Evolutionary conservation across 768 basidiomycete genomes (phyloP).

Genomic region (Pseudohyphozyma bogoriensis): DNA sequence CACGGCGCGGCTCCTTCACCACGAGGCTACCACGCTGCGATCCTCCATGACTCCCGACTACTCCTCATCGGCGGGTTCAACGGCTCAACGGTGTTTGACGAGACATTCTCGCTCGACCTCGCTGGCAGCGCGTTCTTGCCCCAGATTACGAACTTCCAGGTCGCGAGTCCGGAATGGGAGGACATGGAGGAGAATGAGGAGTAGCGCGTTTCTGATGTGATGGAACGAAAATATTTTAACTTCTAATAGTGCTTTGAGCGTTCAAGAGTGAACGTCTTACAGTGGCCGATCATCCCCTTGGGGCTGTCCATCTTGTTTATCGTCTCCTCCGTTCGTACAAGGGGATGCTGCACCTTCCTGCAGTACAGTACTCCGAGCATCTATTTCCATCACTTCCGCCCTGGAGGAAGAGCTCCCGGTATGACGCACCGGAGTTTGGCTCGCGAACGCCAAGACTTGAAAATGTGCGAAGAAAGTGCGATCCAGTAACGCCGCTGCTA

Average conservation of each 20-base stretch:
- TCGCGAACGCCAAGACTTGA: too few species aligned
- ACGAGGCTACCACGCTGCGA: conserved; percentile 74
- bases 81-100: conserved; percentile 55
- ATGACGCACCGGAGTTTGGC: too few species aligned
- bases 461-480: too few species aligned
- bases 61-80: conserved; percentile 77
- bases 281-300: too few species aligned
- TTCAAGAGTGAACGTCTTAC: too few species aligned
- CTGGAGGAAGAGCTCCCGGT: too few species aligned
- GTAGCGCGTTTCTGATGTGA: background rate
- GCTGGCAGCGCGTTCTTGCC: conserved; percentile 5
- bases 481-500: too few species aligned
- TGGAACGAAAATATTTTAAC: background rate
- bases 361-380: too few species aligned
- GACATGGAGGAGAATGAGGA: background rate
- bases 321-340: too few species aligned
- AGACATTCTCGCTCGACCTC: conserved; percentile 66
- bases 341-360: too few species aligned
- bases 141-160: conserved; percentile 4
- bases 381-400: too few species aligned
- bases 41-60: conserved; percentile 71
- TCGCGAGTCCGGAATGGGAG: background rate
- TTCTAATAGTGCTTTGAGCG: background rate
- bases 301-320: too few species aligned
- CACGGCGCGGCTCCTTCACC: conserved; percentile 59